Evolutionary conservation across 306 rosid species (phyloP).

Genomic region (Cucurbita moschata): DNA sequence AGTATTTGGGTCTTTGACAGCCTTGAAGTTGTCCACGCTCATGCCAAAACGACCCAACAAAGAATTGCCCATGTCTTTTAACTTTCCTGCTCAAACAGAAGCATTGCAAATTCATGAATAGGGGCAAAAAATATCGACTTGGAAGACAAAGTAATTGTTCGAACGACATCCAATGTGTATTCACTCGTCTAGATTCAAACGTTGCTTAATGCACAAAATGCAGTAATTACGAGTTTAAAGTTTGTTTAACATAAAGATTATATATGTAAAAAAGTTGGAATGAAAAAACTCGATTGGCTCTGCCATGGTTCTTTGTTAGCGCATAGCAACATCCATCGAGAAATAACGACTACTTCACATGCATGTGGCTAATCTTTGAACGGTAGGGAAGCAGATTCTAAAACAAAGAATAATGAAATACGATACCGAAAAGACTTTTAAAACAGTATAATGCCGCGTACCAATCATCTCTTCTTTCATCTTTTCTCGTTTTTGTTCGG

Average conservation of each 20-base stretch:
- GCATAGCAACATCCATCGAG: neutral
- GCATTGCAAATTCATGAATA: neutral
- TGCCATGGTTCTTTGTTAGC: neutral
- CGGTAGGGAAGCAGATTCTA: neutral
- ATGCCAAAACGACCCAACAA: constrained; percentile 85
- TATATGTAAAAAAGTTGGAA: neutral
- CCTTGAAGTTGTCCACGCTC: constrained; percentile 76
- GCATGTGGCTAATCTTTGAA: neutral
- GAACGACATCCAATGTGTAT: neutral
- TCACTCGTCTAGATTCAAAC: neutral
- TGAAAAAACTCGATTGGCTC: neutral
- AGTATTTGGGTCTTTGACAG: constrained; percentile 82
- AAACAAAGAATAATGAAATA: neutral
- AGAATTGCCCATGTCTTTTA: constrained; percentile 90
- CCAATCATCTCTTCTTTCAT: constrained; percentile 97
- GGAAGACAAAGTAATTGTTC: neutral
- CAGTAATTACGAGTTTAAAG: neutral
- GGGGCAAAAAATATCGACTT: neutral
- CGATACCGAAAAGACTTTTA: neutral
- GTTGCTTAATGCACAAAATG: neutral
- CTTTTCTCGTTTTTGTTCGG: constrained; percentile 77
- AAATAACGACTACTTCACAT: neutral
- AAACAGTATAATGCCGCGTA: constrained; percentile 3
- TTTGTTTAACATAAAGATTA: neutral
- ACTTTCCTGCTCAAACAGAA: constrained; percentile 35